Evolutionary conservation across 2,329 filamentous ascomycete species (phyloP), one percentile per base, ranked within the genome.

Genomic region (Monilinia fructigena): DNA sequence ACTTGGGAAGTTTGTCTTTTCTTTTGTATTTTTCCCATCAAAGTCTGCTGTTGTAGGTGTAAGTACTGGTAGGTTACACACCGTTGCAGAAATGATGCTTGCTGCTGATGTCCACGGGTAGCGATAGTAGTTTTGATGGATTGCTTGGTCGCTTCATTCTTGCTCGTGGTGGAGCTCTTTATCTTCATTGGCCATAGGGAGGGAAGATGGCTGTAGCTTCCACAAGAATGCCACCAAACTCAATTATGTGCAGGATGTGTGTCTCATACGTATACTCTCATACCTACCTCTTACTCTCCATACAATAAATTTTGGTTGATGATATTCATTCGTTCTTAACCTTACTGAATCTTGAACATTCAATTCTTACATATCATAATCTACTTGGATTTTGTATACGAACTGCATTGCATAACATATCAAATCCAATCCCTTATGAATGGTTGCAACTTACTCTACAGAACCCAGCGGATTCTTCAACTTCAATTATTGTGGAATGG

Each of bases 111-210:
- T 23, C 23, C 23, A 23, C 23, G 23, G 23, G 23, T 45, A 45
- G 23, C 42, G 23, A 45, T 45, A 16, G 12, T 42, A 16, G 40
- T 42, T 56, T 58, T 58, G 23, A 47, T 35, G 42, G 42, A 26
- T 35, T 59, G 56, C 40, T 35, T 35, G 31, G 45, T 40, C 48
- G 47, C 31, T 52, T 28, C 59, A 47, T 47, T 10, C 42, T n/a
- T 31, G 47, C 59, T 48, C 59, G 59, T 62, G 59, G 20, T 38
- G 16, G 11, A 38, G 12, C 23, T 35, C 58, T 38, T 52, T 40
- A 11, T n/a, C 8, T 52, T 38, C n/a, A 62, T 62, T 62, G 59
- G 59, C 20, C 20, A 23, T 47, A 35, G 31, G 31, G 31, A 35
- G 31, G 31, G 31, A 35, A 35, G 31, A 35, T 26, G 26, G 12